A percentile compares a stretch with the other conserved stretches of the same genome.
Conservation (phyloP, 1,139 yeast species). For the Geotrichum armillariae region DNA sequence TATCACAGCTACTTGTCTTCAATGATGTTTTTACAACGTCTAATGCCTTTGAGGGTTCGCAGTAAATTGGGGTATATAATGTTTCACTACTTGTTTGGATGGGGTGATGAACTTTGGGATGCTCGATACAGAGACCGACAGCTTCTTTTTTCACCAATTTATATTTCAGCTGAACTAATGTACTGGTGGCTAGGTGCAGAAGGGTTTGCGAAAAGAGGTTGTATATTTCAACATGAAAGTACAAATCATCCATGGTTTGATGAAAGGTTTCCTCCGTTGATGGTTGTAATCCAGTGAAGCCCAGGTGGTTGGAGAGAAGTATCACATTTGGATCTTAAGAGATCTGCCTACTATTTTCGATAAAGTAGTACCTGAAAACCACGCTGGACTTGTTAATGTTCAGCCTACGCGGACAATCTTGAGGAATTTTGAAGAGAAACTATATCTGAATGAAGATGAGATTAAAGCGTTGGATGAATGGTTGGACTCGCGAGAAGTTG, state of each 20-base stretch:
- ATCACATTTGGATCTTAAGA: constrained; percentile 38
- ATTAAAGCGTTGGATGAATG: constrained; percentile 20
- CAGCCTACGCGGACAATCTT: constrained; percentile 37
- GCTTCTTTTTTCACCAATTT: constrained; percentile 84
- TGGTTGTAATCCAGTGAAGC: constrained; percentile 62
- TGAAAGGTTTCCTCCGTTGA: constrained; percentile 50
- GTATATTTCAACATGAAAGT: constrained; percentile 48
- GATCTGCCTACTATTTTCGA: constrained; percentile 54
- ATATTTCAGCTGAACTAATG: constrained; percentile 78
- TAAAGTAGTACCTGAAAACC: constrained; percentile 52
- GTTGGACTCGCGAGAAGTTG: constrained; percentile 17
- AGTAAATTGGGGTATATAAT: constrained; percentile 68
- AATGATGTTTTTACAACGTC: constrained; percentile 34
- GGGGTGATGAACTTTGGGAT: constrained; percentile 85
- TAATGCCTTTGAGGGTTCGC: constrained; percentile 51
- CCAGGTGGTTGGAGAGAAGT: constrained; percentile 56
- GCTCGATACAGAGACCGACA: constrained; percentile 63
- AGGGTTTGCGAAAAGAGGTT: constrained; percentile 54
- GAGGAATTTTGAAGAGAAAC: constrained; percentile 26
- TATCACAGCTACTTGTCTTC: constrained; percentile 38
- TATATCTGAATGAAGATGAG: constrained; percentile 22
- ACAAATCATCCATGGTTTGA: constrained; percentile 56
- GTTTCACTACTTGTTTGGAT: constrained; percentile 81
- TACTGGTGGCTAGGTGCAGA: constrained; percentile 77
- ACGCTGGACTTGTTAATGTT: constrained; percentile 50